Conservation (phyloP, 495 filamentous ascomycete species). For the Penicillium soppii region DNA sequence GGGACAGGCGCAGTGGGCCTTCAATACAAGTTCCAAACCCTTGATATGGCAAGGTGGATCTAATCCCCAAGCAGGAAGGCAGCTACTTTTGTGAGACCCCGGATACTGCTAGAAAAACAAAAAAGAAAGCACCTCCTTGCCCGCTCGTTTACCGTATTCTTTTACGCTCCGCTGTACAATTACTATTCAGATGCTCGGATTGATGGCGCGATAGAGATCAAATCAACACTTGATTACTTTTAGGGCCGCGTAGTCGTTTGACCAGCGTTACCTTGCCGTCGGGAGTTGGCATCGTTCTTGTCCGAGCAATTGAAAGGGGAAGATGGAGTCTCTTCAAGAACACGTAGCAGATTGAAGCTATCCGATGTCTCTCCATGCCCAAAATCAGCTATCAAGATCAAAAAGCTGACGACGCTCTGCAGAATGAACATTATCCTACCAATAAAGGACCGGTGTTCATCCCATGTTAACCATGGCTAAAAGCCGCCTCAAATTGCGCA, state of each 20-base stretch:
- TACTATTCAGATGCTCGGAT: no score
- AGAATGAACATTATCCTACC: not conserved
- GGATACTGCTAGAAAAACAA: not conserved
- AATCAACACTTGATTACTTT: not conserved
- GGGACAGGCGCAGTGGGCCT: not conserved
- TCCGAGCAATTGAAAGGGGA: not conserved
- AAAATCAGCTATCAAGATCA: not conserved
- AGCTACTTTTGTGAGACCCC: not conserved
- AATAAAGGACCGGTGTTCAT: not conserved
- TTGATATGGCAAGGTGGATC: not conserved
- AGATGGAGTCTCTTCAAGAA: not conserved
- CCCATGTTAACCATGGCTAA: slow-evolving; percentile 3
- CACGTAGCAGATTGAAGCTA: not conserved
- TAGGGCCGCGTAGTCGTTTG: not conserved
- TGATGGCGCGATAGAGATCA: no score
- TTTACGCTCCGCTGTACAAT: no score
- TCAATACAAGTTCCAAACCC: not conserved
- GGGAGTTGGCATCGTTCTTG: not conserved
- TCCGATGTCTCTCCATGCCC: not conserved
- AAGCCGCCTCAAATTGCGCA: slow-evolving; percentile 3
- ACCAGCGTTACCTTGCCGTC: no score
- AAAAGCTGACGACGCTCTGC: slow-evolving; percentile 4
- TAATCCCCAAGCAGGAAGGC: not conserved
- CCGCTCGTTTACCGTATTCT: slow-evolving; percentile 2
- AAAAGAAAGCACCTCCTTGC: not conserved